A percentile compares a stretch with the other conserved stretches of the same genome.
These are phyloP conservation scores for Trichoderma polysporum DNA, from an alignment of 2,329 filamentous ascomycete genomes.

Conservation along the genomic window DNA sequence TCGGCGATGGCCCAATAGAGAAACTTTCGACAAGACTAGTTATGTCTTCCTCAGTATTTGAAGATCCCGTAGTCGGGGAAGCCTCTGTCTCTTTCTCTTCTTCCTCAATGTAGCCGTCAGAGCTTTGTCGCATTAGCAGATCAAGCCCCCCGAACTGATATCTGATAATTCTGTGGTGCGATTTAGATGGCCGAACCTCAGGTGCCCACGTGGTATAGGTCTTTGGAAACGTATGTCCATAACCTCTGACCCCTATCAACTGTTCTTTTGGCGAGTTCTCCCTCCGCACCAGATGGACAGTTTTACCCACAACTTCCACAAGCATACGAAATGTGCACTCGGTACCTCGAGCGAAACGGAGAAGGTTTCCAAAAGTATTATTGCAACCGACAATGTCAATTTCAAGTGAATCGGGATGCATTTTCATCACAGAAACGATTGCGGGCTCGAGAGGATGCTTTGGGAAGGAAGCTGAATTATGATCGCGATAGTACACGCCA, in stretches of 20 bases:
- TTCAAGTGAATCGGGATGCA: constrained; percentile 24
- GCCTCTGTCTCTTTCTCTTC: neutral
- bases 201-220: constrained; percentile 63
- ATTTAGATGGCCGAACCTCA: constrained; percentile 53
- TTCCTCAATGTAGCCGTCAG: constrained; percentile 31
- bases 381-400: constrained; percentile 50
- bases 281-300: constrained; percentile 62
- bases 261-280: constrained; percentile 59
- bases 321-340: constrained; percentile 57
- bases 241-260: constrained; percentile 57
- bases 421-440: constrained; percentile 40
- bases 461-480: constrained; percentile 52
- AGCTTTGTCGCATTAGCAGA: constrained; percentile 31
- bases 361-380: constrained; percentile 60
- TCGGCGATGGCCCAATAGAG: neutral
- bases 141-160: constrained; percentile 52
- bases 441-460: constrained; percentile 52
- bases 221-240: constrained; percentile 66
- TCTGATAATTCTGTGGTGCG: constrained; percentile 61
- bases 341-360: constrained; percentile 51
- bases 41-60: neutral
- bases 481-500: constrained; percentile 53
- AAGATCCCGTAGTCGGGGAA: neutral
- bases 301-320: constrained; percentile 54
- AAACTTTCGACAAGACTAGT: neutral